These are phyloP conservation scores for Dispira parvispora DNA, from an alignment of 192 early-diverging fungal genomes.

Conservation along the genomic window DNA sequence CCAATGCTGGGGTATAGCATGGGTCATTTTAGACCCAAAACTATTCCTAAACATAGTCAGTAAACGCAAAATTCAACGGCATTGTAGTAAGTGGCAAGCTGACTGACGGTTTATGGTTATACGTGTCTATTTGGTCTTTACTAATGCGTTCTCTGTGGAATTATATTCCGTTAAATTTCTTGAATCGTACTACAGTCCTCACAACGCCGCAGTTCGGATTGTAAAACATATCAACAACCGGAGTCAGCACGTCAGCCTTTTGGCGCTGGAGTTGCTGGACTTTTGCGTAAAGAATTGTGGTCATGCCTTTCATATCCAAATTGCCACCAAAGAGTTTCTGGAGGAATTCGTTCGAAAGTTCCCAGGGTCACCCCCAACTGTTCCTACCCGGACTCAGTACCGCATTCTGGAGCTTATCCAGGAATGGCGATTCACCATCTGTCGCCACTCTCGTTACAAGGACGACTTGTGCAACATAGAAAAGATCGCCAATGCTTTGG, in stretches of 20 bases:
- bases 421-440: constrained; percentile 85
- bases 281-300: constrained; percentile 98
- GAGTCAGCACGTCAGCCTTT: constrained; percentile 20
- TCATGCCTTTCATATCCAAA: constrained; percentile 90
- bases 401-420: constrained; percentile 84
- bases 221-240: constrained; percentile 25
- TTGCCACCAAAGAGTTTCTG: constrained; percentile 92
- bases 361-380: constrained; percentile 60
- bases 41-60: no score
- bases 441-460: constrained; percentile 73
- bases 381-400: constrained; percentile 57
- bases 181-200: background rate
- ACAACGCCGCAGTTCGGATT: constrained; percentile 11
- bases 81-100: no score
- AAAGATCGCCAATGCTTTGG: constrained; percentile 83
- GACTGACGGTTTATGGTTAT: no score
- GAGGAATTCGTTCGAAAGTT: constrained; percentile 89
- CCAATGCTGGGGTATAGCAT: no score
- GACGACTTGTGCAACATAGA: constrained; percentile 88
- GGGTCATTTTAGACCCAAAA: no score
- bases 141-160: no score
- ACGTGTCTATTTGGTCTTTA: no score
- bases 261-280: constrained; percentile 62
- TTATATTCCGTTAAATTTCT: no score
- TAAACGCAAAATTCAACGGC: no score